A percentile compares a stretch with the other conserved stretches of the same genome.
phyloP scores from a whole-genome alignment of 2,329 filamentous ascomycete species.

The Ceratocystis eucalypticola region DNA sequence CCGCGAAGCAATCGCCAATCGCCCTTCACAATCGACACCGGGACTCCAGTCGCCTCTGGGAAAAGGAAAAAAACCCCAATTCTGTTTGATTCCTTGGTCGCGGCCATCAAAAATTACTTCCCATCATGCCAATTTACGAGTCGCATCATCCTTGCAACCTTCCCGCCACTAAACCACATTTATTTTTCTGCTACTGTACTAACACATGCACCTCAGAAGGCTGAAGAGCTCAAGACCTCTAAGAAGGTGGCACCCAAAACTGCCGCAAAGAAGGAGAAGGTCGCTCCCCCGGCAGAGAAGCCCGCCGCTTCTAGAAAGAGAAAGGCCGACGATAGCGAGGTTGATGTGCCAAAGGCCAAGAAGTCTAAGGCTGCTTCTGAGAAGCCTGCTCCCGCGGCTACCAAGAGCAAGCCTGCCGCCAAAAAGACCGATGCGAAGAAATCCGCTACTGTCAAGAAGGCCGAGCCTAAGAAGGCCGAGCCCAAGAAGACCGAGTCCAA shows the following conservation, averaged over 20 bases:
- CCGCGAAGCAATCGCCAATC: neutral
- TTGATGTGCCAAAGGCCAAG: conserved; percentile 14
- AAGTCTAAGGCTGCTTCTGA: conserved; percentile 14
- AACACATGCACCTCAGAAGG: conserved; percentile 12
- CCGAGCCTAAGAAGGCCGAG: conserved; percentile 30
- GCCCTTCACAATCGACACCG: neutral
- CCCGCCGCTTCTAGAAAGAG: conserved; percentile 24
- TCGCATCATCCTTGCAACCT: neutral
- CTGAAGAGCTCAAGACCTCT: conserved; percentile 20
- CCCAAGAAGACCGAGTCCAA: conserved; percentile 22
- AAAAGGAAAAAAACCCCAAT: neutral
- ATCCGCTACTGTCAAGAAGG: conserved; percentile 28
- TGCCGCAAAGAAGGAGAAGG: conserved; percentile 23
- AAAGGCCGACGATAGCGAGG: conserved; percentile 19
- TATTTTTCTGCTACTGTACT: neutral
- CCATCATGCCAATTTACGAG: neutral
- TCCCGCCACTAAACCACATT: neutral
- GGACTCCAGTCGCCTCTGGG: neutral
- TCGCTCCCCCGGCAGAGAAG: conserved; percentile 23
- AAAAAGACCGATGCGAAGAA: conserved; percentile 24
- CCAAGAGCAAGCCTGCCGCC: conserved; percentile 21
- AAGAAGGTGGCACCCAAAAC: conserved; percentile 25
- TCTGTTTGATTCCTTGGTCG: neutral
- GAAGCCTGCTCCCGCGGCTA: conserved; percentile 12
- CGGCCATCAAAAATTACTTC: neutral